These are phyloP conservation scores for Stachybotrys chartarum DNA, from an alignment of 2,329 filamentous ascomycete genomes.

Conservation along the genomic window DNA sequence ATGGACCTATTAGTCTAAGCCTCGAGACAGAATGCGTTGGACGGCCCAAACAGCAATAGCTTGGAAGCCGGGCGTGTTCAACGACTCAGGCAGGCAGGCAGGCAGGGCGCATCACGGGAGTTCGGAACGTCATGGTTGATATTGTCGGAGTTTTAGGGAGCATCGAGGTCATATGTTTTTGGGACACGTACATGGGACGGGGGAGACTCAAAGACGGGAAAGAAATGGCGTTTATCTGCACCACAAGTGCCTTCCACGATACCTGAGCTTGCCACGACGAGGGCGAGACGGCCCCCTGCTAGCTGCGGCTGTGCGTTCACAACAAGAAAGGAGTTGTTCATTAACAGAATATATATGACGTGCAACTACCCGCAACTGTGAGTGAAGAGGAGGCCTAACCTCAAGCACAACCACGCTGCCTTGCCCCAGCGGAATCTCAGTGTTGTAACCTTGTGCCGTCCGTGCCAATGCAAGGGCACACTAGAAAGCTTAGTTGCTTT, in stretches of 20 bases:
- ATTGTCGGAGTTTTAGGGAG: background rate
- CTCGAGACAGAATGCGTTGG: background rate
- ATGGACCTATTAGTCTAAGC: conserved; percentile 19
- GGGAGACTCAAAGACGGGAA: background rate
- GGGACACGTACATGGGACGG: background rate
- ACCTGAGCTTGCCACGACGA: background rate
- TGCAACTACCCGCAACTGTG: too few relatives aligned
- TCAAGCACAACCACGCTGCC: too few relatives aligned
- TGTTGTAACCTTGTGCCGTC: too few relatives aligned
- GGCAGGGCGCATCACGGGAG: background rate
- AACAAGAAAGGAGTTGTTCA: background rate
- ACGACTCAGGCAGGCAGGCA: background rate
- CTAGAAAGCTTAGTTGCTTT: background rate
- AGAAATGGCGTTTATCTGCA: background rate
- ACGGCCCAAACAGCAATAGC: background rate
- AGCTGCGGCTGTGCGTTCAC: background rate
- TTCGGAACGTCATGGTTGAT: background rate
- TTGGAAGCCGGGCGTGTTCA: background rate
- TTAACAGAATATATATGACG: too few relatives aligned
- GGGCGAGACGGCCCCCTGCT: background rate
- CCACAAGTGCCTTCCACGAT: background rate
- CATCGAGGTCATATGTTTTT: background rate
- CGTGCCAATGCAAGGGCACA: too few relatives aligned
- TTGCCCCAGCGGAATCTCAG: too few relatives aligned
- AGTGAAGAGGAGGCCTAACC: too few relatives aligned